A percentile compares a stretch with the other conserved stretches of the same genome.
phyloP scores from a whole-genome alignment of 1,139 yeast species.

The Meyerozyma smithsonii region DNA sequence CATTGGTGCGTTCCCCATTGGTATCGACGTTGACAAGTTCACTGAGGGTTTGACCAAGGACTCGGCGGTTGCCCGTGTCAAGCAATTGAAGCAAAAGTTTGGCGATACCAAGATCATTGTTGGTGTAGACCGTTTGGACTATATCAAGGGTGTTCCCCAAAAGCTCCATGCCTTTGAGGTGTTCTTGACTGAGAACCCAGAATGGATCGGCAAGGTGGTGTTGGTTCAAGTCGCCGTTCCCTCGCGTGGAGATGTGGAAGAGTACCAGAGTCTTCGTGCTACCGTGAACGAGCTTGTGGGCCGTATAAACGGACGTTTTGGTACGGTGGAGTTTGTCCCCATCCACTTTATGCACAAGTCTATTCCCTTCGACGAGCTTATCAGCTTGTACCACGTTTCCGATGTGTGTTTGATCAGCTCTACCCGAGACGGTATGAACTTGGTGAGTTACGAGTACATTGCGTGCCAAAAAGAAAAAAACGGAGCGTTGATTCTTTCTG shows the following conservation, averaged over 20 bases:
- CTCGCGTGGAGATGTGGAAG: slow-evolving; percentile 96
- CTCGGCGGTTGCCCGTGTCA: slow-evolving; percentile 61
- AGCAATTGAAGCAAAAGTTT: slow-evolving; percentile 56
- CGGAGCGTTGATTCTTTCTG: slow-evolving; percentile 83
- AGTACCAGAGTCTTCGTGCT: slow-evolving; percentile 88
- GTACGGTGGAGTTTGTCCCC: slow-evolving; percentile 96
- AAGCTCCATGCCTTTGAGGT: slow-evolving; percentile 94
- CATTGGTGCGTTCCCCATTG: slow-evolving; percentile 97
- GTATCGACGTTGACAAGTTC: slow-evolving; percentile 92
- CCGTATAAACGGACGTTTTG: slow-evolving; percentile 91
- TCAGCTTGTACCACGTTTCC: slow-evolving; percentile 76
- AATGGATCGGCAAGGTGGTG: slow-evolving; percentile 96
- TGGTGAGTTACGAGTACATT: slow-evolving; percentile 92
- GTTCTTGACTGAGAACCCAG: slow-evolving; percentile 88
- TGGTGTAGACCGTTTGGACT: slow-evolving; percentile 93
- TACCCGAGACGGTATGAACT: slow-evolving; percentile 97
- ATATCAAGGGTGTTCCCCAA: slow-evolving; percentile 97
- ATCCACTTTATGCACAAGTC: slow-evolving; percentile 95
- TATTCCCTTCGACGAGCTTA: slow-evolving; percentile 84
- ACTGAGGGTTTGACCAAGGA: slow-evolving; percentile 68
- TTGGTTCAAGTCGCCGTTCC: slow-evolving; percentile 97
- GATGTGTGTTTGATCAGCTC: slow-evolving; percentile 92
- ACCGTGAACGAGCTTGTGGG: slow-evolving; percentile 96
- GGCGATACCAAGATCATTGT: slow-evolving; percentile 78
- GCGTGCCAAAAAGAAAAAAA: slow-evolving; percentile 89